phyloP scores from a whole-genome alignment of 2,329 filamentous ascomycete species.

The Penicillium griseofulvum region DNA sequence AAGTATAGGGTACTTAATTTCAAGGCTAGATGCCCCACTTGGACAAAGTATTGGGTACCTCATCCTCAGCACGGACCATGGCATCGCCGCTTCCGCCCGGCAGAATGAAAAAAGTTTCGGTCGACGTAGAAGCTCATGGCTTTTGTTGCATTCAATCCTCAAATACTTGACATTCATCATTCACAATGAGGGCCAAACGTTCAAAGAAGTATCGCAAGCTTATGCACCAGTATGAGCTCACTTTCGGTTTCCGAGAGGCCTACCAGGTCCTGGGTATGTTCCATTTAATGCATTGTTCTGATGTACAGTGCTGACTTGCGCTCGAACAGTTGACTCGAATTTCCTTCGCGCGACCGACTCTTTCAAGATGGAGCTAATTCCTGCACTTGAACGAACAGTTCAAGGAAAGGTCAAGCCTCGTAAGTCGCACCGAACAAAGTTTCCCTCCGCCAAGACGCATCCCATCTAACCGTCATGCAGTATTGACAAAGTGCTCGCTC shows the following conservation, averaged over 20 bases:
- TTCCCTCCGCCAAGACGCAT: neutral
- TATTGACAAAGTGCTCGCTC: conserved; percentile 69
- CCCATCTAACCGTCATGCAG: conserved; percentile 42
- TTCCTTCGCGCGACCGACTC: conserved; percentile 77
- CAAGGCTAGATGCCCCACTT: neutral
- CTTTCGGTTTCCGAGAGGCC: conserved; percentile 87
- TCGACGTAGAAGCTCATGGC: conserved; percentile 12
- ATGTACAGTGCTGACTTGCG: conserved; percentile 14
- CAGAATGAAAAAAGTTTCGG: conserved; percentile 39
- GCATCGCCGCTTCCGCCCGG: conserved; percentile 30
- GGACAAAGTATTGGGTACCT: conserved; percentile 1
- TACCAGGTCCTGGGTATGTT: conserved; percentile 77
- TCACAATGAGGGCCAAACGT: conserved; percentile 65
- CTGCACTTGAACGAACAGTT: conserved; percentile 74
- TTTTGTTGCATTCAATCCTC: conserved; percentile 9
- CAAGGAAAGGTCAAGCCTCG: conserved; percentile 82
- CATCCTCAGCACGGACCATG: conserved; percentile 26
- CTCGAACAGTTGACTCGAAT: conserved; percentile 68
- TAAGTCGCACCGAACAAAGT: conserved; percentile 42
- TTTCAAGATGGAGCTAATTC: conserved; percentile 86
- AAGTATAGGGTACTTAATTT: neutral
- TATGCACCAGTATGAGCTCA: conserved; percentile 85
- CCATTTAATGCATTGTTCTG: conserved; percentile 7
- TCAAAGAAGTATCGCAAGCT: conserved; percentile 81
- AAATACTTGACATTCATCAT: conserved; percentile 7